Base-by-base conservation (phyloP, 2,329 filamentous ascomycete species). In the Ustulina deusta region DNA sequence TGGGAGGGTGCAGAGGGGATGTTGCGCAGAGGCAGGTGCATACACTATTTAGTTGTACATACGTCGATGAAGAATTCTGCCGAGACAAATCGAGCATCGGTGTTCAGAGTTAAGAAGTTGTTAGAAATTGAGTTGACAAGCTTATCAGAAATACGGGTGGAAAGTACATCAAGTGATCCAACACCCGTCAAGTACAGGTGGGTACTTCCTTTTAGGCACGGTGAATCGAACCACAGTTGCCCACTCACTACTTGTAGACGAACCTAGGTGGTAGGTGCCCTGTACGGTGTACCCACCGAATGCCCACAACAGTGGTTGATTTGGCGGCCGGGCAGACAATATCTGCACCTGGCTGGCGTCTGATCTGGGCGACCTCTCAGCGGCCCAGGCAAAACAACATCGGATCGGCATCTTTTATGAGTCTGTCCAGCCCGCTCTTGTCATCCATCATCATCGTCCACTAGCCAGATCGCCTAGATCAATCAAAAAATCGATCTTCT, bases 1-100 rank as follows among this genome's bases (percentile, higher is more conserved):
- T 63, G 46, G 32, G 38, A 29, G 27, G 11, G n/a, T 36, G n/a
- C 46, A 60, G 56, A 60, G 63, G 9, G 42, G 25, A 55, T 57
- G 25, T 36, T 52, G 25, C 1, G 17, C 29, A 40, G 32, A 22
- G 25, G 46, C n/a, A 65, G 57, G 55, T 55, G 56, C 27, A 65
- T 65, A 46, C 15, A 34, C 9, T 34, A 34, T 34, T 15, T 52
- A 15, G 4, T 52, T 32, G 15, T 32, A 25, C 22, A 48, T 29
- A 29, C 22, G 56, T 36, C 20, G 15, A 20, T 36, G 40, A 42
- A 51, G 52, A 34, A 48, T 58, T 34, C 3, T 38, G 11, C 9
- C 27, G 46, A 42, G 46, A 6, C 17, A 52, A 40, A 32, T 7
- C 13, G 27, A 22, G 10, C 11, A 40, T 27, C n/a, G 25, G 2